These are phyloP conservation scores for Leccinellum albellum DNA, from an alignment of 768 basidiomycete genomes.

Conservation along the genomic window DNA sequence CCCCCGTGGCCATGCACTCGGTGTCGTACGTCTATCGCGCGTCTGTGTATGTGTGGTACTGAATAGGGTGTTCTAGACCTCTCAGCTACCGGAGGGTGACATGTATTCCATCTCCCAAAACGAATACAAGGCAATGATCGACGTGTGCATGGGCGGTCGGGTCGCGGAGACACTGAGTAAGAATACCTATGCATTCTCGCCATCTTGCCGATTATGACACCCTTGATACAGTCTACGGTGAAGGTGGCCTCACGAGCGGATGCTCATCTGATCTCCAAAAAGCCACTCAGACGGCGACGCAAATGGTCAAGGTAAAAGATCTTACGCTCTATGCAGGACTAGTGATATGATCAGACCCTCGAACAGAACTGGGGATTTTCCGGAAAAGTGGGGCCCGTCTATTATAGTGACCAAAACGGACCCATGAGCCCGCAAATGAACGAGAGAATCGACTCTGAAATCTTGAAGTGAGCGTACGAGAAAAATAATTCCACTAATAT, in stretches of 20 bases:
- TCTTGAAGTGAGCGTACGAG: slow-evolving; percentile 57
- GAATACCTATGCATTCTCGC: slow-evolving; percentile 19
- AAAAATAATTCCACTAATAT: background rate
- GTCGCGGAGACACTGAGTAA: slow-evolving; percentile 89
- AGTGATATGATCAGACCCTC: background rate
- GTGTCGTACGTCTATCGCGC: slow-evolving; percentile 54
- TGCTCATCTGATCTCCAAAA: slow-evolving; percentile 82
- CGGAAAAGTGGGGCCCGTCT: slow-evolving; percentile 75
- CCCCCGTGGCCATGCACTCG: slow-evolving; percentile 91
- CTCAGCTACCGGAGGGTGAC: slow-evolving; percentile 75
- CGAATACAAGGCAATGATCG: slow-evolving; percentile 79
- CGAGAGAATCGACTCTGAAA: slow-evolving; percentile 86
- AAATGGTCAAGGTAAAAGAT: slow-evolving; percentile 81
- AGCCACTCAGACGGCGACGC: slow-evolving; percentile 75
- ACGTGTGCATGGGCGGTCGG: slow-evolving; percentile 91
- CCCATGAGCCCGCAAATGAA: slow-evolving; percentile 70
- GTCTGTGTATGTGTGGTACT: slow-evolving; percentile 1
- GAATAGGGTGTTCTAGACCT: slow-evolving; percentile 44
- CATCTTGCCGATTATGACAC: slow-evolving; percentile 8
- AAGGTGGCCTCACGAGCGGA: slow-evolving; percentile 86
- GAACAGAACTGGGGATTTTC: slow-evolving; percentile 76
- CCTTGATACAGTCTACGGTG: slow-evolving; percentile 65
- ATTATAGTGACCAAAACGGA: slow-evolving; percentile 68
- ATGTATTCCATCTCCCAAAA: slow-evolving; percentile 65
- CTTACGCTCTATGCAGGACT: background rate